phyloP scores from a whole-genome alignment of 768 basidiomycete genomes.

The Termitomyces sp. region DNA sequence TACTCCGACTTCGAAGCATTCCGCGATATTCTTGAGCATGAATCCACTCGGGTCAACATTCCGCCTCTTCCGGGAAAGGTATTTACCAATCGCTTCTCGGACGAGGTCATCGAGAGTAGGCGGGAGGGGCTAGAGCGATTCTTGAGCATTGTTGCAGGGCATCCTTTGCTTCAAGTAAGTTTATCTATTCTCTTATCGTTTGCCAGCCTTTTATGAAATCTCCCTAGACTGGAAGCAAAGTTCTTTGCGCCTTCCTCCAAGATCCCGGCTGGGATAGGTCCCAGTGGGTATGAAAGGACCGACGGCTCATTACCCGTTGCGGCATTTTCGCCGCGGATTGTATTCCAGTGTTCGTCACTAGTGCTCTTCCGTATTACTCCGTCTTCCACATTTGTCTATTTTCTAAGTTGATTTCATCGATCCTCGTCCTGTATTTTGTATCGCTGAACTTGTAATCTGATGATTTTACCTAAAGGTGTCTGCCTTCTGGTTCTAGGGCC shows the following conservation, averaged over 20 bases:
- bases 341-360: background rate
- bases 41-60: slow-evolving; percentile 96
- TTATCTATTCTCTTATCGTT: background rate
- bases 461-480: background rate
- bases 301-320: too few species aligned
- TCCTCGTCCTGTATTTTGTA: background rate
- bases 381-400: background rate
- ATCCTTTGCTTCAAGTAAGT: slow-evolving; percentile 89
- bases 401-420: too few species aligned
- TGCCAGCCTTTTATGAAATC: background rate
- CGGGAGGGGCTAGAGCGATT: slow-evolving; percentile 94
- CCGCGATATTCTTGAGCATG: slow-evolving; percentile 95
- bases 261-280: slow-evolving; percentile 88
- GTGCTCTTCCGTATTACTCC: background rate
- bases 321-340: too few species aligned
- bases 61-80: slow-evolving; percentile 97
- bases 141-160: slow-evolving; percentile 93
- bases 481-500: background rate
- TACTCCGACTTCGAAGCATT: slow-evolving; percentile 97
- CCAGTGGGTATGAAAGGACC: slow-evolving; percentile 59
- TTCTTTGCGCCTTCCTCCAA: slow-evolving; percentile 93
- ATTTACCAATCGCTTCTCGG: slow-evolving; percentile 97
- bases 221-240: slow-evolving; percentile 87
- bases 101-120: slow-evolving; percentile 92
- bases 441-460: background rate